phyloP scores from a whole-genome alignment of 805 yeast species.

The Clavispora vitiphila region DNA sequence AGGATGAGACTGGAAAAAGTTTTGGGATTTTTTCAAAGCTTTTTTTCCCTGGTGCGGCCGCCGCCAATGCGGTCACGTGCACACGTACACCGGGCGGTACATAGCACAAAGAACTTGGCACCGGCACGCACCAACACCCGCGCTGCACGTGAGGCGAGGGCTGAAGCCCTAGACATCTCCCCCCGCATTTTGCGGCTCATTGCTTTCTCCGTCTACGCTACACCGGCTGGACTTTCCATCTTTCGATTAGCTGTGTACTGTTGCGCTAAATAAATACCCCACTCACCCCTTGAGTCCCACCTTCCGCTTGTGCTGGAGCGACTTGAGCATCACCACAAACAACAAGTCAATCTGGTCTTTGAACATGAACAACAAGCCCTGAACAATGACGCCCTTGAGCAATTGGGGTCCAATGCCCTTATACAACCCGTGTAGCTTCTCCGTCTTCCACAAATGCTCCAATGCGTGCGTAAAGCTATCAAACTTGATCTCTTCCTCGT shows the following conservation, averaged over 20 bases:
- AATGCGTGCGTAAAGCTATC: conserved; percentile 61
- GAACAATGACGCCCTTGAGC: conserved; percentile 76
- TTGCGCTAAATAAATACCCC: too few species aligned
- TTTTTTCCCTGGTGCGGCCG: conserved; percentile 9
- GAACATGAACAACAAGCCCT: conserved; percentile 78
- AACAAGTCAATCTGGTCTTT: conserved; percentile 58
- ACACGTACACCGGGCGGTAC: background rate
- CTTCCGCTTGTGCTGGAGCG: background rate
- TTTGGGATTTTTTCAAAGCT: conserved; percentile 2
- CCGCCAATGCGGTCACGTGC: conserved; percentile 4
- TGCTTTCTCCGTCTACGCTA: too few species aligned
- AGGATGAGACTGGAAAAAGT: conserved; percentile 6
- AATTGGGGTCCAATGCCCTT: conserved; percentile 80
- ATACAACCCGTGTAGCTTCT: conserved; percentile 63
- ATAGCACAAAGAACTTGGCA: too few species aligned
- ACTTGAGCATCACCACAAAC: conserved; percentile 28
- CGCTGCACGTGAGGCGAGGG: too few species aligned
- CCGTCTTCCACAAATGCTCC: conserved; percentile 53
- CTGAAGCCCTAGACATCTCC: background rate
- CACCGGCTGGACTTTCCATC: too few species aligned
- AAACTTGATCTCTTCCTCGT: conserved; percentile 39
- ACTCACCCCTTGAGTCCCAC: background rate
- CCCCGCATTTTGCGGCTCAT: too few species aligned
- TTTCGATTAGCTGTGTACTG: too few species aligned
- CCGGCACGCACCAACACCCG: background rate